These are phyloP conservation scores for Linderniella brevidens DNA, from an alignment of 257 asterid species.

Conservation along the genomic window DNA sequence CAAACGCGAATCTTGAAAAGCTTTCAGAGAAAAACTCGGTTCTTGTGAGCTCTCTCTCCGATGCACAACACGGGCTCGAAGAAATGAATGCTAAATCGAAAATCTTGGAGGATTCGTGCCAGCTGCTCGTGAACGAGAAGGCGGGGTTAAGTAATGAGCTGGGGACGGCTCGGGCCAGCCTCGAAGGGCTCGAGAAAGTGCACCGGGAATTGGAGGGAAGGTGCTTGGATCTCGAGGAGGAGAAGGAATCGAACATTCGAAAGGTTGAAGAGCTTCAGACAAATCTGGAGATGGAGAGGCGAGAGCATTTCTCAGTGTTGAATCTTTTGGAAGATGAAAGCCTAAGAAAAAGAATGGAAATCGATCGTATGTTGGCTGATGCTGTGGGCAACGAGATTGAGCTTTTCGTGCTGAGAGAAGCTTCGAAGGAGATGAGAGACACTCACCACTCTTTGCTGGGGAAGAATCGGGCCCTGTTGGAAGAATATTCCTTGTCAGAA, in stretches of 20 bases:
- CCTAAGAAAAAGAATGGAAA: constrained; percentile 32
- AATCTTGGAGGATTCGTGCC: constrained; percentile 60
- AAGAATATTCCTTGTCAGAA: constrained; percentile 27
- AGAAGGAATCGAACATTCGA: constrained; percentile 36
- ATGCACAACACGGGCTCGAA: constrained; percentile 50
- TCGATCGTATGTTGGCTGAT: constrained; percentile 38
- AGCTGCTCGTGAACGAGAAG: constrained; percentile 58
- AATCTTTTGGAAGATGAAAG: constrained; percentile 36
- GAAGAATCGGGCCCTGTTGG: constrained; percentile 33
- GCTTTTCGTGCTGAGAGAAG: constrained; percentile 35
- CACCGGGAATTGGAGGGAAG: constrained; percentile 43
- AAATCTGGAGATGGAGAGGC: constrained; percentile 49
- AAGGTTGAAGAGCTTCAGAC: constrained; percentile 24
- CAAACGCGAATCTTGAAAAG: constrained; percentile 45
- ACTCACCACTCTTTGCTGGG: constrained; percentile 21
- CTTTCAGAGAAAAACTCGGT: constrained; percentile 50
- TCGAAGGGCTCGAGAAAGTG: constrained; percentile 40
- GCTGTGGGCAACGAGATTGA: constrained; percentile 43
- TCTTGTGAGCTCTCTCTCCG: constrained; percentile 49
- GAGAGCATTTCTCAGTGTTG: constrained; percentile 30
- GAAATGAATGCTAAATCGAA: constrained; percentile 43
- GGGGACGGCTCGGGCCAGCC: constrained; percentile 26
- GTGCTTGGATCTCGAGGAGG: constrained; percentile 48
- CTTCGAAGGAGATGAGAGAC: constrained; percentile 47
- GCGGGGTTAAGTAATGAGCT: constrained; percentile 41